phyloP scores from a whole-genome alignment of 2,329 filamentous ascomycete genomes.

The Penicillium nordicum region DNA sequence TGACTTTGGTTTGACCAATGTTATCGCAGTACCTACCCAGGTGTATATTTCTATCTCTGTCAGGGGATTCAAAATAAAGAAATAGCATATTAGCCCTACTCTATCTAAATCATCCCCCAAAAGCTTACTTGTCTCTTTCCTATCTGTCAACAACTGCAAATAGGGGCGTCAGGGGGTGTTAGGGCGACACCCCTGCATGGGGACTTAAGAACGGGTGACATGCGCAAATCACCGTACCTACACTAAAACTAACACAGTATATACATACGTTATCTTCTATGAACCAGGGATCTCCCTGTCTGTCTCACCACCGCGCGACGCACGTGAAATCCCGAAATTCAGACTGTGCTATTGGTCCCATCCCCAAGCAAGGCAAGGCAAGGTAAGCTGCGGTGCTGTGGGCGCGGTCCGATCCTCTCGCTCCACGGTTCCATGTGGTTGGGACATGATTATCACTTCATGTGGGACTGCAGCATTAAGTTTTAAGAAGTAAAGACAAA shows the following conservation, averaged over 20 bases:
- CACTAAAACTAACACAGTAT: not conserved
- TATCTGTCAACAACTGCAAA: not conserved
- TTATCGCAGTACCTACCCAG: not conserved
- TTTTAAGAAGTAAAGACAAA: not conserved
- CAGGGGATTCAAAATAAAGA: not conserved
- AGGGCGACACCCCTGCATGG: not conserved
- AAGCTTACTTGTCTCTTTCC: not conserved
- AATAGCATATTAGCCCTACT: not conserved
- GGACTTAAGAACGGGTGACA: not conserved
- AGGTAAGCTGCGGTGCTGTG: not conserved
- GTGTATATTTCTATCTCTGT: not conserved
- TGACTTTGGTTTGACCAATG: not conserved
- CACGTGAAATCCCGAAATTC: not conserved
- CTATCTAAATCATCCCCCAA: not conserved
- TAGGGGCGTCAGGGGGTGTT: not conserved
- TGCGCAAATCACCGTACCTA: not conserved
- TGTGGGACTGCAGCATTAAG: not conserved
- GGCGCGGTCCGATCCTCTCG: constrained; percentile 1
- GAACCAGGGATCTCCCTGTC: not conserved
- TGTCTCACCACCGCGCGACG: not conserved
- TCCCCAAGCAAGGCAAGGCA: not conserved
- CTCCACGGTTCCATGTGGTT: constrained; percentile 1
- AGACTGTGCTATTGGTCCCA: not conserved
- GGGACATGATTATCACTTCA: not conserved
- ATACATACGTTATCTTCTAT: not conserved